Evolutionary conservation across 202 grass and related monocot genomes (phyloP), one percentile per base, ranked within the genome.

Genomic region (Digitaria exilis): DNA sequence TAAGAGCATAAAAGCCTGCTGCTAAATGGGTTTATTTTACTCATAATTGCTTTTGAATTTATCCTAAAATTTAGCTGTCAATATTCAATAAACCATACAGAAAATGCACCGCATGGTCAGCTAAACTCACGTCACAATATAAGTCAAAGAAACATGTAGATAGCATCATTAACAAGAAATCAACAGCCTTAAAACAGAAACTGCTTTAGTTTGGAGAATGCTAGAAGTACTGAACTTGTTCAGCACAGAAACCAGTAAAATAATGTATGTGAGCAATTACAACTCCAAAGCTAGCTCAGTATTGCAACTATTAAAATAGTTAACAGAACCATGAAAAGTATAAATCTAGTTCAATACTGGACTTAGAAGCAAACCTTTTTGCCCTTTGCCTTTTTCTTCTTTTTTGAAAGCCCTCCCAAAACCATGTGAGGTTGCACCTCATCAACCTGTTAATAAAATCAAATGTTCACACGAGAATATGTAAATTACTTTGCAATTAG

Each of bases 381-480:
- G 19, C 84, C 91, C 71, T 84, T 92, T 54, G 31, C 50, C 25
- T 81, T 92, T 69, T 89, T 90, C 85, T 90, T 92, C 86, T 90
- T 98, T 78, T 92, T 95, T 56, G 89, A 87, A 84, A 81, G 61
- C 51, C 93, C 91, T 66, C 96, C 96, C 73, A 98, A 71, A 29
- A 85, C 85, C 81, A 95, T 60, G 68, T 90, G 77, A 39, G 96
- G 96, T 75, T 87, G 87, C 8, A 96, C 83, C 62, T 94, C 96
- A 31, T 98, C 93, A 76, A 96, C 89, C 93, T 99, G 60, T 87
- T 66, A 26, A 80, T 73, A 44, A 63, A 81, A 83, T 43, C 49
- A 54, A 69, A 64, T 11, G 9, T 73, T 9, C 70, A 78, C 41
- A 69, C 63, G 39, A 79, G 6, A 29, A 37, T 19, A 52, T 28